phyloP scores from a whole-genome alignment of 495 filamentous ascomycete genomes.

The Neurospora sublineolata region DNA sequence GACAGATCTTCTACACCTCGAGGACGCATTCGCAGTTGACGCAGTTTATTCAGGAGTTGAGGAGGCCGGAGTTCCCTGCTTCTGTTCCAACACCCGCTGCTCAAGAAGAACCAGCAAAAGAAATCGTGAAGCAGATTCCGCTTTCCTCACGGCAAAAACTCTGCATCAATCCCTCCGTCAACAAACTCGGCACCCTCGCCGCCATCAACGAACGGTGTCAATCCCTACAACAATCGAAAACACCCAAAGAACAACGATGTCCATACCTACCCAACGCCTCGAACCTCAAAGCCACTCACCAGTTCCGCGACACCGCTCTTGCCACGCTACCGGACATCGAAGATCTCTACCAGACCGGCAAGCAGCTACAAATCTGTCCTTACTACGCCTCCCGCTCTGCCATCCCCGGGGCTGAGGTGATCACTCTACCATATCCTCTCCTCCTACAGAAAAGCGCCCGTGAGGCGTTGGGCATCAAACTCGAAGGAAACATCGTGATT shows the following conservation, averaged over 20 bases:
- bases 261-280: slow-evolving; percentile 67
- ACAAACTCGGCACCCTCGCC: slow-evolving; percentile 54
- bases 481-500: slow-evolving; percentile 81
- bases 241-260: slow-evolving; percentile 36
- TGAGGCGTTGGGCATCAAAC: slow-evolving; percentile 73
- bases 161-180: slow-evolving; percentile 81
- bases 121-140: slow-evolving; percentile 72
- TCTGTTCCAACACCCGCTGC: slow-evolving; percentile 20
- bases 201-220: slow-evolving; percentile 95
- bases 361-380: slow-evolving; percentile 72
- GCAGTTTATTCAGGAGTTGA: slow-evolving; percentile 85
- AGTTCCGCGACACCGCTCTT: slow-evolving; percentile 80
- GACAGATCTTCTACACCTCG: slow-evolving; percentile 79
- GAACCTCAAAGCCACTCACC: slow-evolving; percentile 55
- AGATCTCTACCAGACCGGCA: slow-evolving; percentile 70
- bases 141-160: slow-evolving; percentile 85
- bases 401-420: slow-evolving; percentile 78
- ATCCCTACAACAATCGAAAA: slow-evolving; percentile 76
- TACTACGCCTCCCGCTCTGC: slow-evolving; percentile 87
- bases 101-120: slow-evolving; percentile 31
- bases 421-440: slow-evolving; percentile 87
- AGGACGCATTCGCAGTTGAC: slow-evolving; percentile 89
- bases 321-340: slow-evolving; percentile 89
- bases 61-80: slow-evolving; percentile 67
- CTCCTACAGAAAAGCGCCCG: slow-evolving; percentile 81